A percentile compares a stretch with the other conserved stretches of the same genome.
These are phyloP conservation scores for Davidsoniella virescens DNA, from an alignment of 2,329 filamentous ascomycete genomes.

Conservation along the genomic window DNA sequence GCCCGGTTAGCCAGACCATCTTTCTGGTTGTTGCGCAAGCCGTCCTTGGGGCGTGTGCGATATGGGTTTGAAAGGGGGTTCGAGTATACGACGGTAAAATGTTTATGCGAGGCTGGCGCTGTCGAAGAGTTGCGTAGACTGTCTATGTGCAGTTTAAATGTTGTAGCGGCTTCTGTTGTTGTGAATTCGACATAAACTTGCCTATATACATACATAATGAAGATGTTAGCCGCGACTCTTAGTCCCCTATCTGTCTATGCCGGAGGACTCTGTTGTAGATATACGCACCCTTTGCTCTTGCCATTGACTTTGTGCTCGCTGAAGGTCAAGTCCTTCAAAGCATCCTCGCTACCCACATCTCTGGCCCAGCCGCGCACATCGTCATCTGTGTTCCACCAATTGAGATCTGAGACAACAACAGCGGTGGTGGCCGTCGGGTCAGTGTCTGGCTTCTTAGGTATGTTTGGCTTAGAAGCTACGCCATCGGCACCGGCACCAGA, in stretches of 20 bases:
- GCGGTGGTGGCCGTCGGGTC: constrained; percentile 44
- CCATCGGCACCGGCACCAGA: constrained; percentile 24
- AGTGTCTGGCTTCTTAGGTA: constrained; percentile 24
- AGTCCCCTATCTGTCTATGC: background rate
- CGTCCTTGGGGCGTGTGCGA: constrained; percentile 76
- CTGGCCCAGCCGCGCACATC: constrained; percentile 78
- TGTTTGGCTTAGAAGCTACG: constrained; percentile 24
- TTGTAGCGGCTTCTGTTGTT: constrained; percentile 69
- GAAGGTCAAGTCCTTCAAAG: constrained; percentile 85
- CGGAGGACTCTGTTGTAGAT: background rate
- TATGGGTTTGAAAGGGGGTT: constrained; percentile 71
- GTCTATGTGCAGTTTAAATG: constrained; percentile 70
- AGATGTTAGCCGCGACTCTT: background rate
- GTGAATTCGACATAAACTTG: constrained; percentile 75
- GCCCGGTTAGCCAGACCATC: background rate
- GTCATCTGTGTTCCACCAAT: constrained; percentile 96
- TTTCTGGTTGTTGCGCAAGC: constrained; percentile 21
- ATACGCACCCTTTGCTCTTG: constrained; percentile 83
- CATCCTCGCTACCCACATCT: constrained; percentile 63
- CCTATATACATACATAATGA: constrained; percentile 20
- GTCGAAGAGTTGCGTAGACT: constrained; percentile 22
- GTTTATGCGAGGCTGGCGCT: constrained; percentile 38
- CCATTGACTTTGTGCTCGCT: constrained; percentile 98
- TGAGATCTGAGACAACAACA: constrained; percentile 72
- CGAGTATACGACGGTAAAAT: constrained; percentile 58